phyloP scores from a whole-genome alignment of 2,329 filamentous ascomycete species.

The Penicillium sp. region DNA sequence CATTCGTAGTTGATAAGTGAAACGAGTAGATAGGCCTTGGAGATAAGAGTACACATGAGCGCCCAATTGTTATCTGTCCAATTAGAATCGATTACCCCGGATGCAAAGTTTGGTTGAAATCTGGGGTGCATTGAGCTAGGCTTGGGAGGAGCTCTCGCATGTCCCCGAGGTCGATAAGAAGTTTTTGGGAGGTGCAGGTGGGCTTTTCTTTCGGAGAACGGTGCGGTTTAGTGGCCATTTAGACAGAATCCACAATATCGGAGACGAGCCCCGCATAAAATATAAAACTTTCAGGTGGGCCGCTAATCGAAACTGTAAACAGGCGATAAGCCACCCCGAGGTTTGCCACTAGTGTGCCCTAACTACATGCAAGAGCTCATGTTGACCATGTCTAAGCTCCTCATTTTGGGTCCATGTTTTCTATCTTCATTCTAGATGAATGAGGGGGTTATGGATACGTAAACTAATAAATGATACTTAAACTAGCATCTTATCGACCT shows the following conservation, averaged over 20 bases:
- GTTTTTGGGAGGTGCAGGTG: slow-evolving; percentile 3
- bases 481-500: not conserved
- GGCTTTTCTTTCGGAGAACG: not conserved
- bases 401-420: not conserved
- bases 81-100: slow-evolving; percentile 11
- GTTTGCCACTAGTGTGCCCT: not conserved
- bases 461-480: not conserved
- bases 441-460: not conserved
- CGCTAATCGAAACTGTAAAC: not conserved
- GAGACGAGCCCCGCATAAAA: accelerated
- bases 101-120: slow-evolving; percentile 7
- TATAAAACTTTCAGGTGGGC: not conserved
- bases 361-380: slow-evolving; percentile 4
- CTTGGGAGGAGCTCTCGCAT: slow-evolving; percentile 14
- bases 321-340: not conserved
- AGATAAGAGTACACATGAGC: slow-evolving; percentile 10
- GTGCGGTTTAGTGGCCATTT: accelerated
- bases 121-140: slow-evolving; percentile 13
- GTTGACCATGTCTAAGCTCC: not conserved
- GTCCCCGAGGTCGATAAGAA: not conserved
- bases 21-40: not conserved
- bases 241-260: not conserved
- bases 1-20: slow-evolving; percentile 7
- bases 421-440: not conserved
- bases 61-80: slow-evolving; percentile 11